phyloP scores from a whole-genome alignment of 1,139 yeast genomes.

The Petasospora rhodanensis region DNA sequence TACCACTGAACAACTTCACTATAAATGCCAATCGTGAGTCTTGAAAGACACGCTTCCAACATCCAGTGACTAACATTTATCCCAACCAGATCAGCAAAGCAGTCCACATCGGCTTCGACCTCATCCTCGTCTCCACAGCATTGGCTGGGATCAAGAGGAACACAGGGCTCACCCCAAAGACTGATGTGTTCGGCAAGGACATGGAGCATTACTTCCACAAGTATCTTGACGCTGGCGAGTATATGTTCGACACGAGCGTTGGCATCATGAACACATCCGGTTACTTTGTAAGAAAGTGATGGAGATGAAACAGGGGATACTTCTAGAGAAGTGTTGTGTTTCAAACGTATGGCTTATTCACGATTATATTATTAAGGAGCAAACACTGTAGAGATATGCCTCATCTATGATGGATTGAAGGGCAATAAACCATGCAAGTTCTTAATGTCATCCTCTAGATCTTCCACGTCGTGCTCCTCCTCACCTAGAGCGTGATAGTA shows the following conservation, averaged over 20 bases:
- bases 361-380: too few relatives aligned
- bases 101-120: slow-evolving; percentile 67
- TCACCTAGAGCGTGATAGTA: slow-evolving; percentile 12
- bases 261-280: slow-evolving; percentile 69
- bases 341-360: too few relatives aligned
- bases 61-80: too few relatives aligned
- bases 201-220: slow-evolving; percentile 55
- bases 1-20: slow-evolving; percentile 1
- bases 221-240: slow-evolving; percentile 84
- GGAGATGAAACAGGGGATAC: too few relatives aligned
- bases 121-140: slow-evolving; percentile 73
- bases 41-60: too few relatives aligned
- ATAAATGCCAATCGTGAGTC: slow-evolving; percentile 4
- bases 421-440: slow-evolving; percentile 23
- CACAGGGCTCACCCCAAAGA: slow-evolving; percentile 67
- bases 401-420: slow-evolving; percentile 27
- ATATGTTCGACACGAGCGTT: slow-evolving; percentile 67
- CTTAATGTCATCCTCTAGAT: slow-evolving; percentile 21
- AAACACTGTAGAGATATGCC: too few relatives aligned
- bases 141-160: slow-evolving; percentile 87
- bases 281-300: slow-evolving; percentile 63
- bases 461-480: slow-evolving; percentile 20
- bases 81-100: slow-evolving; percentile 45
- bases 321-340: too few relatives aligned
- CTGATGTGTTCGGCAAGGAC: slow-evolving; percentile 39